phyloP scores from a whole-genome alignment of 1,284 basidiomycete species.

The Boletellus deceptivus region DNA sequence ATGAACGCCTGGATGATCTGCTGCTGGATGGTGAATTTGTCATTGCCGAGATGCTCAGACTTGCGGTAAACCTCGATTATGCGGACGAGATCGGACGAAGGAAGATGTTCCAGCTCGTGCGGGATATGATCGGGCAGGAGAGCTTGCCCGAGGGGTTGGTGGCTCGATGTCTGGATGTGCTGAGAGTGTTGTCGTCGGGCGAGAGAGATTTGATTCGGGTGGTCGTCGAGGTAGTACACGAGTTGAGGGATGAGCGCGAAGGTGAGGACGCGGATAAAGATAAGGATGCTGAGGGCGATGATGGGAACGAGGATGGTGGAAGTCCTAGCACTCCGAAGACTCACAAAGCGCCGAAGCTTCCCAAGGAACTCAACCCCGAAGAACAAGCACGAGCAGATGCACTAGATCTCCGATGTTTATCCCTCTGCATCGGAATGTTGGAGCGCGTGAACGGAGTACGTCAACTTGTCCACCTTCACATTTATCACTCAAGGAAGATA shows the following conservation, averaged over 20 bases:
- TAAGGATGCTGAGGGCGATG: constrained; percentile 25
- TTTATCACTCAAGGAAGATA: neutral
- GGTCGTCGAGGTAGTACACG: constrained; percentile 91
- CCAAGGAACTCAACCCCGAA: constrained; percentile 54
- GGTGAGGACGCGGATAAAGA: constrained; percentile 31
- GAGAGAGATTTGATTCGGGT: constrained; percentile 93
- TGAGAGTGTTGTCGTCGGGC: constrained; percentile 79
- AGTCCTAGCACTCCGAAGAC: constrained; percentile 3
- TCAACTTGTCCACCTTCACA: constrained; percentile 5
- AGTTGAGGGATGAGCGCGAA: constrained; percentile 68
- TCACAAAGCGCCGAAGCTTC: constrained; percentile 18
- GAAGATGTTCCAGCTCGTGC: constrained; percentile 87
- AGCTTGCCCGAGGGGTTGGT: constrained; percentile 79
- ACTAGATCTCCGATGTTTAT: constrained; percentile 82
- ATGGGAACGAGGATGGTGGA: constrained; percentile 20
- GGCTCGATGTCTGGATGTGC: constrained; percentile 81
- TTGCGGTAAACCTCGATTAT: constrained; percentile 87
- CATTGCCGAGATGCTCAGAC: constrained; percentile 77
- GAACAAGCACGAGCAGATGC: constrained; percentile 61
- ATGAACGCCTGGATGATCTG: constrained; percentile 52
- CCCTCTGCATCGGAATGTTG: constrained; percentile 87
- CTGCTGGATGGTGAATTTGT: constrained; percentile 55
- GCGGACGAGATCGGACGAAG: constrained; percentile 92
- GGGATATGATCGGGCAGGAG: constrained; percentile 85
- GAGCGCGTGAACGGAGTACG: constrained; percentile 88